Evolutionary conservation across 352 stramenopile genomes (phyloP).

Genomic region (Phytophthora pluvialis): DNA sequence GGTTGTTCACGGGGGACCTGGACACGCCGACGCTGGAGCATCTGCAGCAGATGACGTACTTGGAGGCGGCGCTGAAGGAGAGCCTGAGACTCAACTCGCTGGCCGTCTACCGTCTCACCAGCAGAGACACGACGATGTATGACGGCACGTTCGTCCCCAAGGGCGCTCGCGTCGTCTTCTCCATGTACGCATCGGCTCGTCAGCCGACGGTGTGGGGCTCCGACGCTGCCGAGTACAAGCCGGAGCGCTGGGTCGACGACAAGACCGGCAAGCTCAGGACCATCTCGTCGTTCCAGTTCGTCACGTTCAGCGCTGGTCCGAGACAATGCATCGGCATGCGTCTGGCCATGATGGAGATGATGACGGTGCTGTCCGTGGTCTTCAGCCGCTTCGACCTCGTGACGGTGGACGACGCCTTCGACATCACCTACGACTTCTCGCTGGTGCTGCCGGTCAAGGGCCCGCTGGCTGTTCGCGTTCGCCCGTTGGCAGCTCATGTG

Average conservation of each 20-base stretch:
- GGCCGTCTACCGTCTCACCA: constrained; percentile 35
- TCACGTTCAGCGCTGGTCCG: constrained; percentile 41
- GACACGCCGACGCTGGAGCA: constrained; percentile 36
- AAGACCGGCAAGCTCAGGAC: constrained; percentile 30
- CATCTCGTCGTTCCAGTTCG: constrained; percentile 41
- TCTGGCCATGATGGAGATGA: constrained; percentile 47
- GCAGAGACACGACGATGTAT: constrained; percentile 51
- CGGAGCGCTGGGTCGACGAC: constrained; percentile 46
- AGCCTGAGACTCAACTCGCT: constrained; percentile 57
- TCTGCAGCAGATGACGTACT: constrained; percentile 50
- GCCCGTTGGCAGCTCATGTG: constrained; percentile 17
- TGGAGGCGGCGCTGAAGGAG: constrained; percentile 55
- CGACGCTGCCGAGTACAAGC: constrained; percentile 48
- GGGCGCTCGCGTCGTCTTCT: constrained; percentile 27
- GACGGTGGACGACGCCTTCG: constrained; percentile 34
- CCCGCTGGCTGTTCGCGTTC: constrained; percentile 28
- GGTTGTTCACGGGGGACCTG: constrained; percentile 26
- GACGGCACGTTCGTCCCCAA: constrained; percentile 55
- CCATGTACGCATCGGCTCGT: constrained; percentile 32
- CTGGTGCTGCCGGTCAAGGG: constrained; percentile 43
- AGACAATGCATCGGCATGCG: constrained; percentile 45
- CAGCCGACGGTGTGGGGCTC: constrained; percentile 46
- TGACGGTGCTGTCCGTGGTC: constrained; percentile 47
- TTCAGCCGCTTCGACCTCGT: constrained; percentile 57
- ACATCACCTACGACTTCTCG: constrained; percentile 48